These are phyloP conservation scores for Guadua angustifolia DNA, from an alignment of 176 grass and related monocot genomes.

Conservation along the genomic window DNA sequence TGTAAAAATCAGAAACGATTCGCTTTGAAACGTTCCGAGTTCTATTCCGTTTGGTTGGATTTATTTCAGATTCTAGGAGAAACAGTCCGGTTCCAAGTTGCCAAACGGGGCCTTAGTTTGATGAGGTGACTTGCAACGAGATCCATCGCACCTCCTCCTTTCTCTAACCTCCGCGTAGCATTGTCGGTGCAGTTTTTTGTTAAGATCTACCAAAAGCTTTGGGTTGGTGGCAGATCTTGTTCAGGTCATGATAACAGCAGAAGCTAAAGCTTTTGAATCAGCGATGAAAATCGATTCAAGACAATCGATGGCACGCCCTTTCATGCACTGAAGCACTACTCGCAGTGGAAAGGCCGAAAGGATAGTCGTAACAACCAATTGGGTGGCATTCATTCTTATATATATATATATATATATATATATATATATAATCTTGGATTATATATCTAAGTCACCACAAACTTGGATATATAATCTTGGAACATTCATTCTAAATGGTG, in stretches of 20 bases:
- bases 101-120: no score
- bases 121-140: not conserved
- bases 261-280: slow-evolving; percentile 5
- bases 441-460: no score
- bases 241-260: not conserved
- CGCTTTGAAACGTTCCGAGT: no score
- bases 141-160: not conserved
- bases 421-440: no score
- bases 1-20: no score
- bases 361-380: not conserved
- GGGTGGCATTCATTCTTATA: no score
- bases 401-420: no score
- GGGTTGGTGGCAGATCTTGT: slow-evolving; percentile 51
- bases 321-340: not conserved
- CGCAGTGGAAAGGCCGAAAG: slow-evolving; percentile 29
- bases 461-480: not conserved
- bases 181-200: slow-evolving; percentile 31
- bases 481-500: not conserved
- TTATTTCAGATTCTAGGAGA: no score
- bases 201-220: slow-evolving; percentile 26
- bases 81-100: no score
- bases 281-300: slow-evolving; percentile 1
- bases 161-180: slow-evolving; percentile 27
- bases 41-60: no score
- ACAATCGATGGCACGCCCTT: slow-evolving; percentile 7